These are phyloP conservation scores for Prosopis cineraria DNA, from an alignment of 306 rosid genomes.

Conservation along the genomic window DNA sequence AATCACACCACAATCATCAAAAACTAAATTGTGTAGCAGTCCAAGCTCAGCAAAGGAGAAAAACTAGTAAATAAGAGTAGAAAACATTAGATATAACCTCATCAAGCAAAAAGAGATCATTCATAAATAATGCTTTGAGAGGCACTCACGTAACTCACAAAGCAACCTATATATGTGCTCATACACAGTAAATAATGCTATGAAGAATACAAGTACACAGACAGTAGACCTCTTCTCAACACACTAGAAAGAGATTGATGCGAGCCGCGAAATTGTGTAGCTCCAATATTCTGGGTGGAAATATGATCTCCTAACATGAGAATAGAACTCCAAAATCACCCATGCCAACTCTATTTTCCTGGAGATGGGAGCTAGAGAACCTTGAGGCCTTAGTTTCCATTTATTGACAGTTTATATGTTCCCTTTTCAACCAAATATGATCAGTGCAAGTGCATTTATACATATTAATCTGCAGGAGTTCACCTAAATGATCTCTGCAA, in stretches of 20 bases:
- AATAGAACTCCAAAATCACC: background rate
- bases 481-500: background rate
- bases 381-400: background rate
- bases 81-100: background rate
- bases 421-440: background rate
- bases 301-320: background rate
- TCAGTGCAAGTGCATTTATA: background rate
- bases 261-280: background rate
- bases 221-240: background rate
- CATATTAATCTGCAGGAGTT: background rate
- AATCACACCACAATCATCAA: conserved; percentile 29
- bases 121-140: background rate
- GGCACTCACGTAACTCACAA: background rate
- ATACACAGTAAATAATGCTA: background rate
- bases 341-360: background rate
- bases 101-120: background rate
- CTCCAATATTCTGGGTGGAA: background rate
- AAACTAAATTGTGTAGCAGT: background rate
- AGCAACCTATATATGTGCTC: background rate
- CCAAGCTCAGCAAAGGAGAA: background rate
- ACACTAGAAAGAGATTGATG: background rate
- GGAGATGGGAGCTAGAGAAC: background rate
- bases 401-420: background rate
- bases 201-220: background rate
- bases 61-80: background rate